phyloP scores from a whole-genome alignment of 805 yeast genomes.

The Candida wancherniae region DNA sequence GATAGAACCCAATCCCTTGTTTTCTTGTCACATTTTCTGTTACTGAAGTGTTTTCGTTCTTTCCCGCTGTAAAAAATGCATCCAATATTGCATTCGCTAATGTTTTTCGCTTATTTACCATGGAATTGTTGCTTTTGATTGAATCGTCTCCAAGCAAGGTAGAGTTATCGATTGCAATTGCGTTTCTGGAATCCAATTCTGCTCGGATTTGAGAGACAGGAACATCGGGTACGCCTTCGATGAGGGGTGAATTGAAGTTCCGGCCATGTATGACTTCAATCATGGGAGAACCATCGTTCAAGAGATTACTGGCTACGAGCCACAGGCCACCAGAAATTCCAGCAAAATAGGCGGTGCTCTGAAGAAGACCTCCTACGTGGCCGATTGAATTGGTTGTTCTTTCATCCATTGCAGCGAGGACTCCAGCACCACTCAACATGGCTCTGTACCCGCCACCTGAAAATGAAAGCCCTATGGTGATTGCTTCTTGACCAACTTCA shows the following conservation, averaged over 20 bases:
- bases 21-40: neutral
- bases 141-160: no score
- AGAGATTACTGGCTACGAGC: constrained; percentile 48
- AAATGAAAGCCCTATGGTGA: constrained; percentile 36
- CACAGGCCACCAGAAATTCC: constrained; percentile 75
- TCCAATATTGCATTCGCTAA: constrained; percentile 5
- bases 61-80: constrained; percentile 8
- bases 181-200: no score
- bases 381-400: constrained; percentile 33
- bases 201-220: constrained; percentile 23
- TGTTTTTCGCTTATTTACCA: neutral
- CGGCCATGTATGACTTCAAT: constrained; percentile 15
- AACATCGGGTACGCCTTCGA: constrained; percentile 56
- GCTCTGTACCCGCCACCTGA: constrained; percentile 58
- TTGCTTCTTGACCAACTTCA: constrained; percentile 6
- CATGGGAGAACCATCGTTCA: constrained; percentile 28
- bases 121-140: neutral
- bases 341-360: constrained; percentile 50
- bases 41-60: neutral
- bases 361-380: constrained; percentile 48
- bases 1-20: constrained; percentile 50
- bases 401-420: constrained; percentile 45
- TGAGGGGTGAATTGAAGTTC: constrained; percentile 39
- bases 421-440: constrained; percentile 57
- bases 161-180: no score